Evolutionary conservation across 73 alveolate genomes (phyloP), one percentile per base, ranked within the genome.

Genomic region (Paraurostyla sp.): DNA sequence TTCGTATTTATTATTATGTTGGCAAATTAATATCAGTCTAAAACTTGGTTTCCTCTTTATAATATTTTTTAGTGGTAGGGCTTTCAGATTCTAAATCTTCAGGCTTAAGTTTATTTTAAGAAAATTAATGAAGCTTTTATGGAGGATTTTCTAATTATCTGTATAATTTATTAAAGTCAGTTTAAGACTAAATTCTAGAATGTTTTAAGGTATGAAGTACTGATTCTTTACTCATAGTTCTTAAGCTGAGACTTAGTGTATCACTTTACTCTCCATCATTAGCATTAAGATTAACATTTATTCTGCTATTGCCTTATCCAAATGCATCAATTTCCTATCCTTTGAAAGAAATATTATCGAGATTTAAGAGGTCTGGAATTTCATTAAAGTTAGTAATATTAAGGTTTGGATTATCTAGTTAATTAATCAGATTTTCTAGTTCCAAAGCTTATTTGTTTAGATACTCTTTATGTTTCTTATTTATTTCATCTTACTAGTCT

Each of bases 241-340:
- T 65, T 13, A 33, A 2, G 41, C 82, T 65, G 13, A 65, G 23
- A 38, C 41, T 65, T 22, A 65, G 25, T 18, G 82, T 65, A 65
- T 65, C 82, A 65, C 56, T 65, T 35, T 32, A 7, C 9, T 65
- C 82, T 15, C 41, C 7, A 7, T 65, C 82, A 32, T 65, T 65
- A 3, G 23, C 36, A 65, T 15, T 40, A 0, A 13, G 1, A 65
- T 65, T 65, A 38, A 6, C 41, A 35, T 65, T 65, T 22, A 38
- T 65, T 65, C 82, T 65, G 58, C 82, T 65, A 38, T 65, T 65
- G 1, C 60, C 82, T 38, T 65, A 38, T 2, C 82, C 82, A 36
- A 65, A 16, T 3, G 82, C 82, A 65, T 65, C 82, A 65, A 65
- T 38, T 38, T 65, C 82, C 41, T 65, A 38, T 7, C 82, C 82